A percentile compares a stretch with the other conserved stretches of the same genome.
Evolutionary conservation across 495 filamentous ascomycete species (phyloP).

Genomic region (Penicillium steckii): DNA sequence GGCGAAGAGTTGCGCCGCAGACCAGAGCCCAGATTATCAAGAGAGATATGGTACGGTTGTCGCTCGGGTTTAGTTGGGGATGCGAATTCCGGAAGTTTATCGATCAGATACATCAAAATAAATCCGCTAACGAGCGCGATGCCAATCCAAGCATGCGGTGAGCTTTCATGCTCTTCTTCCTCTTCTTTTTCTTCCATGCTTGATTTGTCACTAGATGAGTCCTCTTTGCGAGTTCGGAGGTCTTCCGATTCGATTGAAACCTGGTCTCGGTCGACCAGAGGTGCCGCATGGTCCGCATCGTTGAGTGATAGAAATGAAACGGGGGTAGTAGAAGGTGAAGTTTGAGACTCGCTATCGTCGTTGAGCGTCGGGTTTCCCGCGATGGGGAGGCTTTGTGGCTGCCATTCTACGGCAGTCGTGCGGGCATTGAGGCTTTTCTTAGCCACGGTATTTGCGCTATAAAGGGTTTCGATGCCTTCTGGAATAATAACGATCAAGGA

Average conservation of each 20-base stretch:
- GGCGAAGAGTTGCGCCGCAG: slow-evolving; percentile 52
- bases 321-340: slow-evolving; percentile 10
- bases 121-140: slow-evolving; percentile 86
- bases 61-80: slow-evolving; percentile 52
- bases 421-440: slow-evolving; percentile 35
- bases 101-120: slow-evolving; percentile 95
- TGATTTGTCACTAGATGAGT: slow-evolving; percentile 38
- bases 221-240: slow-evolving; percentile 27
- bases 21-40: slow-evolving; percentile 69
- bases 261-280: slow-evolving; percentile 5
- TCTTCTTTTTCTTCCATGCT: slow-evolving; percentile 33
- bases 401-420: slow-evolving; percentile 27
- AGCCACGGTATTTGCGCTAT: slow-evolving; percentile 52
- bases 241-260: slow-evolving; percentile 7
- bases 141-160: slow-evolving; percentile 74
- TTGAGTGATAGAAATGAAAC: slow-evolving; percentile 18
- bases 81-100: slow-evolving; percentile 76
- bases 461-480: slow-evolving; percentile 90
- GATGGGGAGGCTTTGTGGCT: slow-evolving; percentile 26
- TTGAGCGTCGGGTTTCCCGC: slow-evolving; percentile 9
- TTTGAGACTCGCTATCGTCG: background rate
- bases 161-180: slow-evolving; percentile 36
- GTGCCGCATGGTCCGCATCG: slow-evolving; percentile 9
- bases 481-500: slow-evolving; percentile 97
- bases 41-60: slow-evolving; percentile 70